A percentile compares a stretch with the other conserved stretches of the same genome.
phyloP scores from a whole-genome alignment of 2,329 filamentous ascomycete genomes.

The Calonectria hongkongensis region DNA sequence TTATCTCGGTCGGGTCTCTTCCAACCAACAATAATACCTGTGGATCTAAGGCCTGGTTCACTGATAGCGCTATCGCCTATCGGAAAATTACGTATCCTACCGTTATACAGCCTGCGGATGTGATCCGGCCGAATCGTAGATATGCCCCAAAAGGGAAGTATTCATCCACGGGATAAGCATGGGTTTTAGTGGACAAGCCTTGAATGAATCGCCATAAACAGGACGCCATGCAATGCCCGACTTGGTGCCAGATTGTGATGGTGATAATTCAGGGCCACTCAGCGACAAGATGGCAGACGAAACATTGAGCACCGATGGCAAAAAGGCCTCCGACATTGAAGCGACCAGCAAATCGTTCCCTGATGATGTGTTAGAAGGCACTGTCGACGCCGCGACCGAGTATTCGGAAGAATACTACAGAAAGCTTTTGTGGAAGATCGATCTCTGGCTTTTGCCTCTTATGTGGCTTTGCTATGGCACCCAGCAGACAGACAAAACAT shows the following conservation, averaged over 20 bases:
- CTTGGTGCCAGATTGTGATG: background rate
- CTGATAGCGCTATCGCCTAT: background rate
- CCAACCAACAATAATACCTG: background rate
- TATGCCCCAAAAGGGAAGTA: constrained; percentile 3
- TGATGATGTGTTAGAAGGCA: constrained; percentile 30
- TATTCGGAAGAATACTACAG: constrained; percentile 53
- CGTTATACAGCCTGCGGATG: background rate
- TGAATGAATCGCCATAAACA: constrained; percentile 3
- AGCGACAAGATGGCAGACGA: constrained; percentile 12
- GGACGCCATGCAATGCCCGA: background rate
- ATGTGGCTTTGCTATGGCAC: constrained; percentile 58
- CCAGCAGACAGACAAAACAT: constrained; percentile 58
- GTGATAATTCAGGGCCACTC: background rate
- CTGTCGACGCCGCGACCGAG: constrained; percentile 30
- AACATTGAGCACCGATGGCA: background rate
- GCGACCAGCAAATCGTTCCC: constrained; percentile 6
- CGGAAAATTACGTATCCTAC: background rate
- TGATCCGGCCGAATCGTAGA: constrained; percentile 12
- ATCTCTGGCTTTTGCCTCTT: constrained; percentile 55
- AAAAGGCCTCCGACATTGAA: constrained; percentile 8
- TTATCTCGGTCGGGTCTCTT: constrained; percentile 23
- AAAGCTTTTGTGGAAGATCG: constrained; percentile 56
- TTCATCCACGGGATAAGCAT: background rate
- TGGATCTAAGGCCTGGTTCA: background rate
- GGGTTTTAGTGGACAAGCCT: too few species aligned